Evolutionary conservation across 305 asterid species (phyloP).

Genomic region (Fraxinus baroniana): DNA sequence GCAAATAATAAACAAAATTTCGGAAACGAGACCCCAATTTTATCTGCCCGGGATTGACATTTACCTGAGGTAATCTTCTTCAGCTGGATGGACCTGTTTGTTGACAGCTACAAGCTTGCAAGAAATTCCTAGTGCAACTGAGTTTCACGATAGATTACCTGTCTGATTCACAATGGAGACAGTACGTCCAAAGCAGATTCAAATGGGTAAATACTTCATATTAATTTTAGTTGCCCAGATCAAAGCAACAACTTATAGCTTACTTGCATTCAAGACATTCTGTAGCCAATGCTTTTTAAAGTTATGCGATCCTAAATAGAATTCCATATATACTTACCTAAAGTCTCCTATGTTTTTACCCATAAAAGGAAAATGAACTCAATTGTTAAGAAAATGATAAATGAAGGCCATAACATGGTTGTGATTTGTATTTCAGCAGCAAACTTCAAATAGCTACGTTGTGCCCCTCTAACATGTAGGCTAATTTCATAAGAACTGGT

Average conservation of each 20-base stretch:
- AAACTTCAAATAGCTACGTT: background rate
- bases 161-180: background rate
- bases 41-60: background rate
- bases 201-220: background rate
- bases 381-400: background rate
- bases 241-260: background rate
- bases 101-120: background rate
- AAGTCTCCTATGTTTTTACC: background rate
- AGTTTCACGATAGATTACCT: conserved; percentile 1
- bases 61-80: background rate
- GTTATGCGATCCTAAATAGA: background rate
- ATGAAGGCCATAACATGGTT: background rate
- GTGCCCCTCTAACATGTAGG: background rate
- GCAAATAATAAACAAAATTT: background rate
- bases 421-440: background rate
- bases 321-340: background rate
- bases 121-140: conserved; percentile 23
- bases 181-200: background rate
- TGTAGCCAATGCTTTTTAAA: background rate
- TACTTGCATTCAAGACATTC: background rate
- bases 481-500: background rate
- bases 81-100: background rate
- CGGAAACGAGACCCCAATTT: background rate
- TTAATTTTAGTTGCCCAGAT: background rate
- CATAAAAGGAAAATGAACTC: background rate